phyloP scores from a whole-genome alignment of 768 basidiomycete species.

The Russula emetica region DNA sequence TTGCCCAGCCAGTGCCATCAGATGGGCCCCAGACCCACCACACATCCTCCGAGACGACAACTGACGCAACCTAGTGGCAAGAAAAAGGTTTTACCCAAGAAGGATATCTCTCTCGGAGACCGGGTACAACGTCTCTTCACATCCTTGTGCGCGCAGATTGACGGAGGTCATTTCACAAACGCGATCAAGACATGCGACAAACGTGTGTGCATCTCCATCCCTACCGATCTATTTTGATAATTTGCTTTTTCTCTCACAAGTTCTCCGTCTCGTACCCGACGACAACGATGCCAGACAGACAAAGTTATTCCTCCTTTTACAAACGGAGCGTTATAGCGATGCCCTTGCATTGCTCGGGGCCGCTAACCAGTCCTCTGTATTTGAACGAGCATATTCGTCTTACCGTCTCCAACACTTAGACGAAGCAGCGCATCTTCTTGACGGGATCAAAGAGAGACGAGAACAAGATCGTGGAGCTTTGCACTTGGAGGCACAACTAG shows the following conservation, averaged over 20 bases:
- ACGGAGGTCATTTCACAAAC: slow-evolving; percentile 81
- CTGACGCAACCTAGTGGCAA: slow-evolving; percentile 15
- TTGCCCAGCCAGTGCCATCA: not conserved
- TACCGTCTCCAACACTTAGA: slow-evolving; percentile 78
- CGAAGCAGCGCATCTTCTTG: slow-evolving; percentile 57
- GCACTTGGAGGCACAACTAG: slow-evolving; percentile 87
- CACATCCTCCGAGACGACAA: slow-evolving; percentile 7
- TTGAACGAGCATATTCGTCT: slow-evolving; percentile 78
- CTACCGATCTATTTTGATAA: not conserved
- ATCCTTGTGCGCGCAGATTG: slow-evolving; percentile 81
- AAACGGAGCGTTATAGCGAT: slow-evolving; percentile 73
- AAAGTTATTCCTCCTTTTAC: slow-evolving; percentile 81
- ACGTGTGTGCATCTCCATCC: slow-evolving; percentile 48
- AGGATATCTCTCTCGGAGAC: slow-evolving; percentile 35
- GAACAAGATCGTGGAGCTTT: slow-evolving; percentile 53
- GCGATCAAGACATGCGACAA: slow-evolving; percentile 91
- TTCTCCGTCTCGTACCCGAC: slow-evolving; percentile 60
- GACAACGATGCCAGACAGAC: slow-evolving; percentile 75
- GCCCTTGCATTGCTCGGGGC: slow-evolving; percentile 60
- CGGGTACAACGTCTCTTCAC: slow-evolving; percentile 60
- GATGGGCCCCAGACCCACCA: slow-evolving; percentile 23
- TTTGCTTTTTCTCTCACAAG: slow-evolving; percentile 38
- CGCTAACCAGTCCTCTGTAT: slow-evolving; percentile 35
- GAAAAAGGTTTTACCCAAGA: slow-evolving; percentile 34
- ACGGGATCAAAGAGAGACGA: slow-evolving; percentile 42